Base-by-base conservation (phyloP, 1,284 basidiomycete species). In the Tilletia caries region DNA sequence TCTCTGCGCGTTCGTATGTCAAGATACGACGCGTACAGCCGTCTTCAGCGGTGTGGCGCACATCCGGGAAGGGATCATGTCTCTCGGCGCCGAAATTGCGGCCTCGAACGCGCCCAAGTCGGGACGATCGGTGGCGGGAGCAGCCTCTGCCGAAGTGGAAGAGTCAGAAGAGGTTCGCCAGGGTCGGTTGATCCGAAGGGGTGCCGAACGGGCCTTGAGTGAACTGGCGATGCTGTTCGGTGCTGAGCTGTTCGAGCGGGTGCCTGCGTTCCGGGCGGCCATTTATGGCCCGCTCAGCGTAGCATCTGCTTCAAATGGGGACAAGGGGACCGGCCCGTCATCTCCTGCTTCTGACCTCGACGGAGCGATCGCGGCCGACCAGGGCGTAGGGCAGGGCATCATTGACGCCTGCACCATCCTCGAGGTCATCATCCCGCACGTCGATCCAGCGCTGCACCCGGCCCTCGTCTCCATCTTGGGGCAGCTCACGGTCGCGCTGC, bases 181-280 rank as follows among this genome's bases (percentile, higher is more conserved):
- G 8, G 83, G 85, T 25, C 84, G 85, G 52, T 78, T 88, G n/a
- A 86, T 87, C 33, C 84, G 86, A 67, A 87, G 95, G 65, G 96
- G 96, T 33, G 95, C 95, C 3, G 86, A 91, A 33, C 86, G 91
- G 29, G 93, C 95, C 0, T 91, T 99, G 70, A 86, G 88, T 60
- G 87, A 91, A 71, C 85, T 98, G 25, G 93, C 94, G 0, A 81
- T 85, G 2, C 88, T 88, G 73, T 98, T 98, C 77, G 93, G 92
- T 0, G 83, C 89, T 1, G 85, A 84, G 12, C 85, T 98, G 29
- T 86, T 98, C 64, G 87, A 89, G 0, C 86, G 88, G 15, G 89
- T 97, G 27, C 95, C 95, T 1, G 92, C 90, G 75, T 91, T 97
- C 87, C 98, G 95, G 95, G 89, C 91, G 64, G 93, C 92, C 20